phyloP scores from a whole-genome alignment of 2,329 filamentous ascomycete species.

The Paracorniculantispora psalliotae region DNA sequence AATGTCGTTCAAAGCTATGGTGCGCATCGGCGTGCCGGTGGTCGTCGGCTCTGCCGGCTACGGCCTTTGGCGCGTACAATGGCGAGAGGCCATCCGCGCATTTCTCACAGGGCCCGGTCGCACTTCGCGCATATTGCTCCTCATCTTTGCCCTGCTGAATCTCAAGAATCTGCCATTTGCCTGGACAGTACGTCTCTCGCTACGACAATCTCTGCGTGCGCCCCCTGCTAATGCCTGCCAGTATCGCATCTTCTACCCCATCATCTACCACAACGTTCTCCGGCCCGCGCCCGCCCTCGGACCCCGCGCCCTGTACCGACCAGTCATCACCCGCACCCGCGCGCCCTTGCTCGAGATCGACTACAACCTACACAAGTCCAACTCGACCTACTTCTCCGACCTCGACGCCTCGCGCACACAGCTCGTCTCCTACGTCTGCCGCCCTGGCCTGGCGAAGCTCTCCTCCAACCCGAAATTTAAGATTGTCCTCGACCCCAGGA shows the following conservation, averaged over 20 bases:
- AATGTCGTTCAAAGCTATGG: slow-evolving; percentile 27
- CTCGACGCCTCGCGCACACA: slow-evolving; percentile 80
- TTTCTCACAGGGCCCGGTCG: slow-evolving; percentile 53
- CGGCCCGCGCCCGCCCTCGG: slow-evolving; percentile 44
- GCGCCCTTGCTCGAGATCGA: slow-evolving; percentile 74
- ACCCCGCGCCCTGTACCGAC: slow-evolving; percentile 66
- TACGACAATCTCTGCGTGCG: neutral
- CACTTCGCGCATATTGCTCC: slow-evolving; percentile 46
- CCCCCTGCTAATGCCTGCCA: slow-evolving; percentile 22
- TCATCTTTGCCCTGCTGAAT: slow-evolving; percentile 58
- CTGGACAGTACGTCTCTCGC: slow-evolving; percentile 62
- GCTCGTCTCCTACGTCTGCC: slow-evolving; percentile 65
- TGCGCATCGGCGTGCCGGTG: slow-evolving; percentile 39
- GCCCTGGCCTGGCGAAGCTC: slow-evolving; percentile 50
- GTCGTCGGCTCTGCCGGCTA: slow-evolving; percentile 41
- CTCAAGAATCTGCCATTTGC: slow-evolving; percentile 69
- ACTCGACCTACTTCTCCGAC: slow-evolving; percentile 82
- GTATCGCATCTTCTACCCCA: slow-evolving; percentile 55
- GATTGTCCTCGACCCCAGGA: slow-evolving; percentile 46
- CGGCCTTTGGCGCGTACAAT: slow-evolving; percentile 41
- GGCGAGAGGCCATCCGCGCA: slow-evolving; percentile 30
- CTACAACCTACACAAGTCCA: slow-evolving; percentile 80
- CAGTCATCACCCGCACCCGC: slow-evolving; percentile 61
- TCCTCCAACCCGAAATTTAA: slow-evolving; percentile 43
- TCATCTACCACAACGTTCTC: slow-evolving; percentile 49